Base-by-base conservation (phyloP, 1,139 yeast species). In the Debaryomyces robertsiae region DNA sequence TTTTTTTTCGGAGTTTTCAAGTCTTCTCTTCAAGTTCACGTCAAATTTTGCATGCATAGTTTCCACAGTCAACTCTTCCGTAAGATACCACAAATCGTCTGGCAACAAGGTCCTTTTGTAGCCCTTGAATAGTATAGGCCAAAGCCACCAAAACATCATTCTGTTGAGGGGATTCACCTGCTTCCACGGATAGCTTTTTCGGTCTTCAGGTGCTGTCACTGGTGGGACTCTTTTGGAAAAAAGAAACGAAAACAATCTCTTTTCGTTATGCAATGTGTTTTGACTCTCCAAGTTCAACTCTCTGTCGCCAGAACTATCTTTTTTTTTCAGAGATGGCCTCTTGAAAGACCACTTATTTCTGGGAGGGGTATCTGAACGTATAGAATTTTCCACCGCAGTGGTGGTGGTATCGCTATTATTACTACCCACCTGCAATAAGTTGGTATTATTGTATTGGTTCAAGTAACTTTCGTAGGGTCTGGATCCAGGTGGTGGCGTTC, bases 51-150 rank as follows among this genome's bases (percentile, higher is more conserved):
- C 44, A 50, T 71, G 71, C 73, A 72, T 63, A 33, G 54, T 46
- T 47, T 70, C 63, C n/a, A 71, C 74, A n/a, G 61, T 67, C 35
- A 72, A 50, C 9, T 68, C 64, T 4, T 65, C 66, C 3, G 75
- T 60, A 32, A 73, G 57, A 38, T 54, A 57, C 60, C 64, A 73
- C 45, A 73, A 60, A 49, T 73, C 78, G 36, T 58, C 57, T 1
- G 75, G 70, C 5, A 58, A 57, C 45, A 73, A 61, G 2, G 76
- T 71, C 42, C 77, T 54, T 46, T 67, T 66, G 52, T 72, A 73
- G 10, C 77, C 78, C 45, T 64, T 68, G 28, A 53, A 47, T 44
- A 72, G 51, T 9, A 70, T 57, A 9, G 77, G 76, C 58, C 62
- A 59, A 41, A 72, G 54, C 77, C 78, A 72, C 57, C 58, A 59